phyloP scores from a whole-genome alignment of 176 grass and related monocot genomes.

The Aegilops bicornis region DNA sequence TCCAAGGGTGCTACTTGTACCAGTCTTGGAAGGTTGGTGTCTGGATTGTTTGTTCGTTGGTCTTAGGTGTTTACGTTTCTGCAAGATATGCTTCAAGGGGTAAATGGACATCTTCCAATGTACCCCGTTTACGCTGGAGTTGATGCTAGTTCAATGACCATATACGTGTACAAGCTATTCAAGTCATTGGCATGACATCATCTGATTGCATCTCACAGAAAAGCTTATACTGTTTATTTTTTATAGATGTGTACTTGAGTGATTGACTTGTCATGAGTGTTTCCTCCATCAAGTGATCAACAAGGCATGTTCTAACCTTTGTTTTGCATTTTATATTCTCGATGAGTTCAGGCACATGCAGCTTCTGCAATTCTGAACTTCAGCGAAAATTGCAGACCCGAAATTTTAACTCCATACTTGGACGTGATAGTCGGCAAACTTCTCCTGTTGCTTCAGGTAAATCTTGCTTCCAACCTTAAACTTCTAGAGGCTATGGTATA shows the following conservation, averaged over 20 bases:
- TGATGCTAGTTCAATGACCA: conserved; percentile 12
- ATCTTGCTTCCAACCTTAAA: conserved; percentile 21
- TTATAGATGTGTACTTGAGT: background rate
- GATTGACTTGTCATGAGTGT: conserved; percentile 20
- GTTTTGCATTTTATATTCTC: background rate
- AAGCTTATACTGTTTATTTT: background rate
- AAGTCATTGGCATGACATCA: background rate
- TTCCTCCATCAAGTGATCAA: conserved; percentile 8
- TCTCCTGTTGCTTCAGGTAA: conserved; percentile 78
- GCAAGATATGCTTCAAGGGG: background rate
- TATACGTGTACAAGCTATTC: background rate
- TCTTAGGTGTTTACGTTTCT: background rate
- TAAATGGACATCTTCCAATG: background rate
- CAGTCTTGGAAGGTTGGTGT: background rate
- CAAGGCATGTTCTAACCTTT: conserved; percentile 31
- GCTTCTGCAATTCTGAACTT: conserved; percentile 95
- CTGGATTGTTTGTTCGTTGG: background rate
- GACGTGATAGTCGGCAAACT: conserved; percentile 87
- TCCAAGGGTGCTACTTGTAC: background rate
- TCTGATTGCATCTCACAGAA: conserved; percentile 4
- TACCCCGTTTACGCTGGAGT: background rate
- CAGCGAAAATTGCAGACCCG: conserved; percentile 91
- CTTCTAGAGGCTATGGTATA: conserved; percentile 6
- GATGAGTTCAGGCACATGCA: conserved; percentile 73
- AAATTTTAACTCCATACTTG: conserved; percentile 88